Base-by-base conservation (phyloP, 1,139 yeast genomes). In the Pichia sp. region DNA sequence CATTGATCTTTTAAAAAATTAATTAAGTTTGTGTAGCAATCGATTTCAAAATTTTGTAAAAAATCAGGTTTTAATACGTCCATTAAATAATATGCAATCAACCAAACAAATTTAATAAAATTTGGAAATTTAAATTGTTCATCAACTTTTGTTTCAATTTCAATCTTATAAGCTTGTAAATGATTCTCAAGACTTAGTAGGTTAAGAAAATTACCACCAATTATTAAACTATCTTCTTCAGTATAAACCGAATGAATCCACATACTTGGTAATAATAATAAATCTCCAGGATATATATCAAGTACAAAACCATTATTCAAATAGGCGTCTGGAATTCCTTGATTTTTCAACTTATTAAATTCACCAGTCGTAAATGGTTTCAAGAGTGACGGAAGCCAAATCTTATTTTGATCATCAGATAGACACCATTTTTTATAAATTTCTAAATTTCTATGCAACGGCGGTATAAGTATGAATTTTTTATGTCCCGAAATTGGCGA, bases 171-270 rank as follows among this genome's bases (percentile, higher is more conserved):
- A 7, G 87, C 73, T 41, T 68, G 68, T 34, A 86, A 62, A 58
- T 89, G 95, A 52, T 73, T 79, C 11, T 67, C 65, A 55, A 87
- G 64, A 55, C 83, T 82, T 48, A 77, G 66, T 37, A 78, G 60
- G 0, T 95, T 86, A 30, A 89, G 65, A 59, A 80, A 89, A 60
- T 89, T 89, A 0, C 97, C 96, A 2, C 97, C 96, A 45, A 89
- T 77, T 3, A 89, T 89, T 2, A 87, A 66, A 0, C 95, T 78
- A 58, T 89, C 96, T 22, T 68, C 67, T 0, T 95, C 94, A 0
- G 96, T 87, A 57, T 80, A 79, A 0, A 89, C 97, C 0, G 94
- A 82, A 63, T 89, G 97, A 42, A 89, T 87, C 95, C 96, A 89
- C 0, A 96, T 96, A 42, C 95, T 80, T 2, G 97, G 96, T 16